A percentile compares a stretch with the other conserved stretches of the same genome.
Evolutionary conservation across 2,329 filamentous ascomycete genomes (phyloP).

Genomic region (Nannizzia gypsea): DNA sequence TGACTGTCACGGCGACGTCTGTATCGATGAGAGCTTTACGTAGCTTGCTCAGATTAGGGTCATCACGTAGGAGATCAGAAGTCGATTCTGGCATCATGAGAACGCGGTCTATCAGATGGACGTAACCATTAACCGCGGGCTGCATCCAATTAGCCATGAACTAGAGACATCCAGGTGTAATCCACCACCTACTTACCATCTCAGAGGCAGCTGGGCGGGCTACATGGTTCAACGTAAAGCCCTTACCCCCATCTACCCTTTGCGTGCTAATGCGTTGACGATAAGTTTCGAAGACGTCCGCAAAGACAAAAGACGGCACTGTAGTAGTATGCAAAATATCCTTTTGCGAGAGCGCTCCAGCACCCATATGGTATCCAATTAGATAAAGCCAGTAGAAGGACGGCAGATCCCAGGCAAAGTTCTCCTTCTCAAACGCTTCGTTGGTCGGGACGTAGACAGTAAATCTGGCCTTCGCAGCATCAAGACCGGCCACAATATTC

Average conservation of each 20-base stretch:
- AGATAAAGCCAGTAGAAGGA: constrained; percentile 2
- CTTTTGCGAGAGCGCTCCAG: neutral
- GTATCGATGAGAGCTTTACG: constrained; percentile 1
- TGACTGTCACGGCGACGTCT: neutral
- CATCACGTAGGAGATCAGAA: neutral
- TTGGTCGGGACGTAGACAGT: neutral
- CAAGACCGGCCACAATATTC: neutral
- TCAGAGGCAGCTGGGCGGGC: neutral
- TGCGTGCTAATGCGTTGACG: neutral
- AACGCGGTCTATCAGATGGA: constrained; percentile 1
- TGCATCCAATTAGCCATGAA: neutral
- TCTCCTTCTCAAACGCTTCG: neutral
- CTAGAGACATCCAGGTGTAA: neutral
- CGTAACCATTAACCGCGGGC: neutral
- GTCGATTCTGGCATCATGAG: constrained; percentile 3
- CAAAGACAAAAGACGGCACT: neutral
- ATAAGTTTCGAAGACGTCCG: neutral
- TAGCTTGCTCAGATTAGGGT: neutral
- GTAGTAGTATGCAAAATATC: neutral
- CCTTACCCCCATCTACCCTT: neutral
- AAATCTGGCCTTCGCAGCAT: neutral
- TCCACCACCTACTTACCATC: neutral
- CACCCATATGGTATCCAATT: neutral
- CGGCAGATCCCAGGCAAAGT: neutral
- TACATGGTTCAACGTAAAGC: neutral